Conservation (phyloP, 495 filamentous ascomycete genomes). For the Trichoderma erinaceum region DNA sequence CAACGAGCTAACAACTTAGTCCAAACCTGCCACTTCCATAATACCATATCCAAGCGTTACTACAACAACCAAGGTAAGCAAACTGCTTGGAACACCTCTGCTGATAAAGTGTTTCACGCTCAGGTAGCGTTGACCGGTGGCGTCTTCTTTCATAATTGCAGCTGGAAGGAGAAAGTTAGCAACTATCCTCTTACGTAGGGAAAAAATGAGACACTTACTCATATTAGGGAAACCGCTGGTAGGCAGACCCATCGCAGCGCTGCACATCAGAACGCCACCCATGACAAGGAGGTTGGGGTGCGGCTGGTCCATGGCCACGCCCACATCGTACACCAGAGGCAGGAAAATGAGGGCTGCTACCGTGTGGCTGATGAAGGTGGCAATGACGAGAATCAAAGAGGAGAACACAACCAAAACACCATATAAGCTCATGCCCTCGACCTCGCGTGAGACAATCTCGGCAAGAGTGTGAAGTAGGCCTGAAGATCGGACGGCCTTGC, state of each 20-base stretch:
- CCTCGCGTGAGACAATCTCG: constrained; percentile 58
- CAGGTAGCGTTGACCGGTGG: constrained; percentile 84
- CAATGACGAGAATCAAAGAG: constrained; percentile 80
- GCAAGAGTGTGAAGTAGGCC: constrained; percentile 91
- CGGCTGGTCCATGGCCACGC: constrained; percentile 74
- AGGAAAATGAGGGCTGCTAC: constrained; percentile 94
- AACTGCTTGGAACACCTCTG: constrained; percentile 76
- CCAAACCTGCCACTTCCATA: constrained; percentile 70
- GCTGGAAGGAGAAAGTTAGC: constrained; percentile 48
- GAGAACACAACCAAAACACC: constrained; percentile 82
- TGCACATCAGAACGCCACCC: constrained; percentile 60
- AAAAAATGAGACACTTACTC: constrained; percentile 59
- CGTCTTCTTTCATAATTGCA: constrained; percentile 98
- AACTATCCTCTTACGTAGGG: constrained; percentile 16
- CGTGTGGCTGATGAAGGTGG: constrained; percentile 97
- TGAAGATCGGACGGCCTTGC: constrained; percentile 89
- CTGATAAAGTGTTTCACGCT: constrained; percentile 91
- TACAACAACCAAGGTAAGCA: constrained; percentile 76
- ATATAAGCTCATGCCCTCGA: constrained; percentile 79
- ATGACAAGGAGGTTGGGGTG: constrained; percentile 95
- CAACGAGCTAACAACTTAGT: background rate
- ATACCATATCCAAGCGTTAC: constrained; percentile 81
- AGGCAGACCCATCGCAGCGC: constrained; percentile 78
- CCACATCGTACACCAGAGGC: constrained; percentile 81
- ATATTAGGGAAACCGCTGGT: constrained; percentile 98